These are phyloP conservation scores for Nakazawaea siamensis DNA, from an alignment of 805 yeast genomes.

Conservation along the genomic window DNA sequence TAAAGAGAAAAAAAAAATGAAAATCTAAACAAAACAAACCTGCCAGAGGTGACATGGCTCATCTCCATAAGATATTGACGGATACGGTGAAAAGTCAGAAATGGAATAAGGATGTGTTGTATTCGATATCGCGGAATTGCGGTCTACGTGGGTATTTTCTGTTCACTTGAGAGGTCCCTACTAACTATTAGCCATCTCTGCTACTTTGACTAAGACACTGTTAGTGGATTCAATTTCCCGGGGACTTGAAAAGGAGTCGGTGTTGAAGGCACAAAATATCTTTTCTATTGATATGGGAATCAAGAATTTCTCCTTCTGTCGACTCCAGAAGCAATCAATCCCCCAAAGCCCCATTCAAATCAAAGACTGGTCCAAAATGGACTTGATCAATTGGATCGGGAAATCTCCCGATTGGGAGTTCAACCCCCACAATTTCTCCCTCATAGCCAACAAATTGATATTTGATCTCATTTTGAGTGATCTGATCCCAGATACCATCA, in stretches of 20 bases:
- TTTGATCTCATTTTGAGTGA: slow-evolving; percentile 13
- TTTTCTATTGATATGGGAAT: slow-evolving; percentile 26
- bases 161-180: not conserved
- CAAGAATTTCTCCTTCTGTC: slow-evolving; percentile 24
- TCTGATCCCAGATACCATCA: slow-evolving; percentile 29
- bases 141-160: slow-evolving; percentile 13
- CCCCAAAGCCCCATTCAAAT: slow-evolving; percentile 12
- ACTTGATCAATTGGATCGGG: slow-evolving; percentile 17
- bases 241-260: slow-evolving; percentile 4
- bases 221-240: slow-evolving; percentile 7
- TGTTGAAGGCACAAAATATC: slow-evolving; percentile 12
- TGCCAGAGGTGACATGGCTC: too few relatives aligned
- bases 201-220: slow-evolving; percentile 11
- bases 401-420: slow-evolving; percentile 14
- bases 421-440: slow-evolving; percentile 20
- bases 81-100: slow-evolving; percentile 6
- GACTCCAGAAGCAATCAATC: slow-evolving; percentile 10
- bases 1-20: too few relatives aligned
- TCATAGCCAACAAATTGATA: slow-evolving; percentile 14
- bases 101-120: slow-evolving; percentile 10
- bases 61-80: too few relatives aligned
- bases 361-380: slow-evolving; percentile 24
- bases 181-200: slow-evolving; percentile 1
- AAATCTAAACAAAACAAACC: too few relatives aligned
- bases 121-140: slow-evolving; percentile 12